Percentiles rank a stretch among this genome's conserved stretches.
phyloP scores from a whole-genome alignment of 352 stramenopile genomes.

The Globisporangium irregulare region DNA sequence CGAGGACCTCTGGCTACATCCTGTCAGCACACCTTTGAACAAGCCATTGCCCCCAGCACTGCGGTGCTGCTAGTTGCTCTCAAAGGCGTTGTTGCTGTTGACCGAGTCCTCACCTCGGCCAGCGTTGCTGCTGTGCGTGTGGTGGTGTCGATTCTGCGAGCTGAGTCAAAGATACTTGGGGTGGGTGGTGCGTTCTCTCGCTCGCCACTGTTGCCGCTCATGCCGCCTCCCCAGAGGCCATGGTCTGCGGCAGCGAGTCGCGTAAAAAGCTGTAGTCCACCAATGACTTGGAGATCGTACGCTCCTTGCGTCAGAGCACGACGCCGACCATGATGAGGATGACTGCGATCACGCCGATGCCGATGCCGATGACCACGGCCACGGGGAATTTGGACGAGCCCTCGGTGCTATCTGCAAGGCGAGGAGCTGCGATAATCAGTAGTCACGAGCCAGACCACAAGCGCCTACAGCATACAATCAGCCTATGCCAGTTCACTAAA shows the following conservation, averaged over 20 bases:
- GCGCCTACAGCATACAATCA: background rate
- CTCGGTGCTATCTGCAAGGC: background rate
- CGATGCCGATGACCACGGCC: background rate
- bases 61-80: background rate
- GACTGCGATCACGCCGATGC: background rate
- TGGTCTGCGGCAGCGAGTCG: background rate
- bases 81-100: background rate
- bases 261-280: slow-evolving; percentile 1
- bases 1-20: background rate
- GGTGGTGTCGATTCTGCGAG: background rate
- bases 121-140: background rate
- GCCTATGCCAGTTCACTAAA: background rate
- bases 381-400: background rate
- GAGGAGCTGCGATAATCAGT: background rate
- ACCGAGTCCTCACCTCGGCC: background rate
- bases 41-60: background rate
- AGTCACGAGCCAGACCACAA: background rate
- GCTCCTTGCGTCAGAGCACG: slow-evolving; percentile 6
- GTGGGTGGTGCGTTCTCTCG: background rate
- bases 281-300: background rate
- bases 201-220: background rate
- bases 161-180: background rate
- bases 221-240: background rate
- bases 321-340: background rate
- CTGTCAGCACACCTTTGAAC: background rate